Conservation (phyloP, 345 rosid genomes). For the Corymbia maculata region DNA sequence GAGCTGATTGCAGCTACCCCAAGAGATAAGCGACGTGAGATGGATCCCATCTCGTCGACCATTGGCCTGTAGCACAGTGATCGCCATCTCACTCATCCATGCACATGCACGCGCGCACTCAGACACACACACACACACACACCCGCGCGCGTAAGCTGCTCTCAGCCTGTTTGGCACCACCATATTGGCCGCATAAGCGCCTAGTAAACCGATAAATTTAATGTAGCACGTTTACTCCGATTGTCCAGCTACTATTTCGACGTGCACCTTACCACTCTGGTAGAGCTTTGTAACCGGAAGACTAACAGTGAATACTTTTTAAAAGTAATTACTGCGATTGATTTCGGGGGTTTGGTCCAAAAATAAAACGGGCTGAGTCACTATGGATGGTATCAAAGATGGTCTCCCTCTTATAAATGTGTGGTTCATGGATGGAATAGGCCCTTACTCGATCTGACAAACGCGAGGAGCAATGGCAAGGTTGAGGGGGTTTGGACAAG, state of each 20-base stretch:
- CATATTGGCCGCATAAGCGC: background rate
- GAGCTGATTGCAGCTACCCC: background rate
- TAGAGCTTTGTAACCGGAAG: background rate
- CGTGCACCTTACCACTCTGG: background rate
- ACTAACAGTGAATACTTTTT: background rate
- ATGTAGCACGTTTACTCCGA: background rate
- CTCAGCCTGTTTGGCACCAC: background rate
- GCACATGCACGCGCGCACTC: background rate
- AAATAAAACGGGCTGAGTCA: background rate
- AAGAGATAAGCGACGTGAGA: background rate
- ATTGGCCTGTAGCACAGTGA: background rate
- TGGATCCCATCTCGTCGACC: background rate
- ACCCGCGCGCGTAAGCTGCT: background rate
- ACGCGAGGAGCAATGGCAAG: background rate
- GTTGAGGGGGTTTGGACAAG: background rate
- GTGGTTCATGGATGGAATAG: background rate
- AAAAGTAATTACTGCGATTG: background rate
- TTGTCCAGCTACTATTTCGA: background rate
- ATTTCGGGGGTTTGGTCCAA: background rate
- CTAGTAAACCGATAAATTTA: background rate
- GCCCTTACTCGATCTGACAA: background rate
- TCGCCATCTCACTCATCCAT: background rate
- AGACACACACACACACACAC: background rate
- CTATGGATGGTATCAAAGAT: background rate
- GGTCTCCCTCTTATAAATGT: background rate